phyloP scores from a whole-genome alignment of 2,329 filamentous ascomycete species.

The Talaromyces sp. region DNA sequence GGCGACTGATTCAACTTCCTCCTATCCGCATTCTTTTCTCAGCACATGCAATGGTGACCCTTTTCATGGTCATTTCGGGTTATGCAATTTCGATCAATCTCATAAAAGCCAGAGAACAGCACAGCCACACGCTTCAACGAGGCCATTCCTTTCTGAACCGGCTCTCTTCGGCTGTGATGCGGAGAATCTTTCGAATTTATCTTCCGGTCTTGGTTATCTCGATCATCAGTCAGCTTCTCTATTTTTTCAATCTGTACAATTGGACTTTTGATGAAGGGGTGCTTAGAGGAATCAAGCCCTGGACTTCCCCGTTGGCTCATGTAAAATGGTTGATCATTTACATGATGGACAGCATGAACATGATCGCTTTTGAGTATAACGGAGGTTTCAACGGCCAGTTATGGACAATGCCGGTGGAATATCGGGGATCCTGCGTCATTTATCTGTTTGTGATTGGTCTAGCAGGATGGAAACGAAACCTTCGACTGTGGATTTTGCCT shows the following conservation, averaged over 20 bases:
- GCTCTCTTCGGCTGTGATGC: conserved; percentile 22
- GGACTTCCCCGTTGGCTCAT: conserved; percentile 22
- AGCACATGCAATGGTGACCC: conserved; percentile 45
- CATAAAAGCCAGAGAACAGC: conserved; percentile 27
- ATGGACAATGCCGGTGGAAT: conserved; percentile 27
- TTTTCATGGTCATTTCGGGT: conserved; percentile 58
- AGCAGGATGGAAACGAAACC: conserved; percentile 20
- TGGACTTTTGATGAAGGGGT: conserved; percentile 22
- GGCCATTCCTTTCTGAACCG: conserved; percentile 18
- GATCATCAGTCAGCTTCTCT: conserved; percentile 22
- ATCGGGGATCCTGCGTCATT: conserved; percentile 24
- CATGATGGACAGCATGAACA: conserved; percentile 24
- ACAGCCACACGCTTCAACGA: conserved; percentile 7
- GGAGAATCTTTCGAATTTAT: conserved; percentile 24
- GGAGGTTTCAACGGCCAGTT: conserved; percentile 24
- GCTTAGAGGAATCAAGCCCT: conserved; percentile 20
- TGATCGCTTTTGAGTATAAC: conserved; percentile 23
- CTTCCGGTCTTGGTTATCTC: conserved; percentile 22
- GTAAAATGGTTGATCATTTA: conserved; percentile 22
- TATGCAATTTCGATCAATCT: conserved; percentile 55
- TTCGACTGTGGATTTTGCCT: conserved; percentile 19
- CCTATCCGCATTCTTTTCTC: conserved; percentile 38
- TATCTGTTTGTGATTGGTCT: conserved; percentile 23
- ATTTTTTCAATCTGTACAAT: conserved; percentile 22
- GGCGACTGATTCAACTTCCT: conserved; percentile 34